These are phyloP conservation scores for Hyphodiscus hymeniophilus DNA, from an alignment of 495 filamentous ascomycete species.

Conservation along the genomic window DNA sequence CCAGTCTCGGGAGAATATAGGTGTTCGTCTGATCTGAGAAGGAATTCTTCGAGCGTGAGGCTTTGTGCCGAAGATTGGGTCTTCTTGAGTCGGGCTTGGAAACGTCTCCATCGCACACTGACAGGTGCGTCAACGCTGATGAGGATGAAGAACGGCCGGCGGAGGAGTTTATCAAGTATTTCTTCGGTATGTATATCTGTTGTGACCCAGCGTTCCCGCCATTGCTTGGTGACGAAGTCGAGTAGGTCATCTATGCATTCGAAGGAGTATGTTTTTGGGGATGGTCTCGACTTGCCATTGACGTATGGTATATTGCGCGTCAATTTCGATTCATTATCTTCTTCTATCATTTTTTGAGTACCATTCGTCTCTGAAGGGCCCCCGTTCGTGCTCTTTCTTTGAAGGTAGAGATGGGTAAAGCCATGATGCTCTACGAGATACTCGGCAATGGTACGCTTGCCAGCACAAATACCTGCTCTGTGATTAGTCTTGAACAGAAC, in stretches of 20 bases:
- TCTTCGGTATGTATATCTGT: conserved; percentile 64
- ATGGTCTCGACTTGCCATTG: conserved; percentile 22
- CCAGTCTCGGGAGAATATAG: conserved; percentile 62
- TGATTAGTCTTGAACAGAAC: not conserved
- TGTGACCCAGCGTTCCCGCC: conserved; percentile 76
- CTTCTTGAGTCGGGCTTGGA: conserved; percentile 24
- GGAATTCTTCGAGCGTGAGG: conserved; percentile 69
- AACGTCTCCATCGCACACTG: conserved; percentile 71
- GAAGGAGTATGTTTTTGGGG: conserved; percentile 38
- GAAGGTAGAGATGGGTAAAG: conserved; percentile 53
- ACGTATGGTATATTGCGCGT: conserved; percentile 25
- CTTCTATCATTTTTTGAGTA: conserved; percentile 13
- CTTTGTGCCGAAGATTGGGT: conserved; percentile 13
- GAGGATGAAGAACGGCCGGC: conserved; percentile 87
- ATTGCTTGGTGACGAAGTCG: conserved; percentile 76
- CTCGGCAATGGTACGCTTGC: conserved; percentile 76
- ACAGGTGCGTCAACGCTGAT: conserved; percentile 88
- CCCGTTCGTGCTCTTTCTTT: conserved; percentile 3
- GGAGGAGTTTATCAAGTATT: conserved; percentile 60
- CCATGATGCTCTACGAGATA: conserved; percentile 67
- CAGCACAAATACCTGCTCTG: conserved; percentile 66
- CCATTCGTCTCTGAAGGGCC: not conserved
- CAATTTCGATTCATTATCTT: conserved; percentile 25
- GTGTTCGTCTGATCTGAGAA: conserved; percentile 63
- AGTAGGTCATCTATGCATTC: conserved; percentile 52